Evolutionary conservation across 2,329 filamentous ascomycete genomes (phyloP), one percentile per base, ranked within the genome.

Genomic region (Myotisia sp.): DNA sequence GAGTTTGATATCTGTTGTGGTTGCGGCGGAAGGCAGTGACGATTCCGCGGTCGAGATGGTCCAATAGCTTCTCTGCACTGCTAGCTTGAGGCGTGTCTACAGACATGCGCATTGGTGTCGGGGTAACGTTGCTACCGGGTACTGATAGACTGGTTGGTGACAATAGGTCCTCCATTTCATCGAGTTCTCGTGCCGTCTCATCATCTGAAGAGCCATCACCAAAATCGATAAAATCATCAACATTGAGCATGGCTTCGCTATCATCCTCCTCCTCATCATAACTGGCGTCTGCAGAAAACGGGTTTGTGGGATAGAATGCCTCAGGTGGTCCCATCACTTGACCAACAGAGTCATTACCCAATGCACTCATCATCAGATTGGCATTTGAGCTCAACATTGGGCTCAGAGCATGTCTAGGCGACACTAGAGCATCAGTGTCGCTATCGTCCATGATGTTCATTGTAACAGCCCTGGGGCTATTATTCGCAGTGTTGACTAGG

Each of bases 281-380:
- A 19, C 70, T 64, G 28, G 71, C 67, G 60, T 70, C 45, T 8
- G 71, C 54, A 27, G 60, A 59, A 38, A 69, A 59, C 36, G 58
- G 68, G 7, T 67, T 66, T 35, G 77, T 74, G 4, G 79, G 72
- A 47, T 80, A 85, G 54, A 84, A 85, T 5, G 79, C 78, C 55
- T 85, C 79, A 0, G 75, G 68, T 2, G 79, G 77, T 1, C 79
- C 79, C 48, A 82, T 66, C n/a, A 74, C 67, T 48, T 80, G 74
- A 4, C 71, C 72, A 43, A 58, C 60, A 36, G 59, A 54, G 27
- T 65, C 60, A 34, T 62, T 65, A 14, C 60, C 59, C 59, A 84
- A 75, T 45, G 76, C 77, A 31, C 76, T 77, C 60, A 86, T 74
- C 79, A 86, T 85, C 43, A 86, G 68, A 39, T 83, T 79, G 37